Evolutionary conservation across 176 grass and related monocot genomes (phyloP).

Genomic region (Oryza nivara): DNA sequence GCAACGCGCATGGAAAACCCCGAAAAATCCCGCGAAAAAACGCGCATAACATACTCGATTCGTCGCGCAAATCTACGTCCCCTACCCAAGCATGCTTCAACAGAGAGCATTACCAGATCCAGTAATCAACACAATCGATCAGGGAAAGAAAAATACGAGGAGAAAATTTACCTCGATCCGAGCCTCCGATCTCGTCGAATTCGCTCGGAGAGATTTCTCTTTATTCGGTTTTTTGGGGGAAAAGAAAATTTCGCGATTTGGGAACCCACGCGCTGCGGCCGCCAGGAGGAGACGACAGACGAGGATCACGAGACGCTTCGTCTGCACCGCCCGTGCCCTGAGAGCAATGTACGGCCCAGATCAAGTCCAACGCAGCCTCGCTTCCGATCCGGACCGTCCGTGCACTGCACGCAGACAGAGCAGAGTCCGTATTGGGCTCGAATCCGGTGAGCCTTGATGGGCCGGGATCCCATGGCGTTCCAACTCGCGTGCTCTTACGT

Average conservation of each 20-base stretch:
- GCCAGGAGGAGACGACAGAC: neutral
- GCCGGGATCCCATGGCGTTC: no score
- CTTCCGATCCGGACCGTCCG: neutral
- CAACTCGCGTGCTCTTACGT: no score
- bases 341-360: neutral
- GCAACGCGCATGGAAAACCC: neutral
- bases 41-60: neutral
- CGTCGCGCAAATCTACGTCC: neutral
- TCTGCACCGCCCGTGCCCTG: conserved; percentile 27
- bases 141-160: neutral
- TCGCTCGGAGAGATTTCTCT: neutral
- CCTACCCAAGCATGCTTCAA: neutral
- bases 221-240: neutral
- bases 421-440: neutral
- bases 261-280: conserved; percentile 12
- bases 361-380: neutral
- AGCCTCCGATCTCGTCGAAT: conserved; percentile 46
- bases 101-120: neutral
- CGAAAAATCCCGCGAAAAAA: neutral
- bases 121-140: neutral
- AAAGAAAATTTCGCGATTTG: neutral
- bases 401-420: neutral
- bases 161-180: conserved; percentile 15
- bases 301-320: neutral
- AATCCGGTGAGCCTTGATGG: no score